A percentile compares a stretch with the other conserved stretches of the same genome.
Conservation (phyloP, 2,329 filamentous ascomycete species). For the Stenocarpella maydis region DNA sequence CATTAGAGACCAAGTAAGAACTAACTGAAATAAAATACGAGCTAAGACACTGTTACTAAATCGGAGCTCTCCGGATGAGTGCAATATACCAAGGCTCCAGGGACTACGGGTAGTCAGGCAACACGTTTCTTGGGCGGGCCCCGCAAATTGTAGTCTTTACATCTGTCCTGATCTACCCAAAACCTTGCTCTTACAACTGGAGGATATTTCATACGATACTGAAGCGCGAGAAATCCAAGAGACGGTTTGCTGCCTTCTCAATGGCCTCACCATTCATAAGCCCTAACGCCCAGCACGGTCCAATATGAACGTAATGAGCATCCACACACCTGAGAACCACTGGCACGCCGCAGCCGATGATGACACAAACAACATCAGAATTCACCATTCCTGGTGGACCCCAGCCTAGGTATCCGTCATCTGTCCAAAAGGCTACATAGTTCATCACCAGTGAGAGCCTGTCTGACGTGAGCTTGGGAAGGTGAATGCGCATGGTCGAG, state of each 20-base stretch:
- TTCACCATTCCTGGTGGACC: not conserved
- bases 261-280: constrained; percentile 3
- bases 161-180: not conserved
- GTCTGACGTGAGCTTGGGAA: not conserved
- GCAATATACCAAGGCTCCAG: too few relatives aligned
- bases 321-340: not conserved
- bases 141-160: not conserved
- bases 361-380: not conserved
- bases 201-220: not conserved
- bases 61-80: too few relatives aligned
- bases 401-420: constrained; percentile 8
- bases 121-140: not conserved
- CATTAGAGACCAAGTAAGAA: too few relatives aligned
- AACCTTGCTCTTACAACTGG: not conserved
- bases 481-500: not conserved
- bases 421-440: constrained; percentile 11
- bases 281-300: constrained; percentile 9
- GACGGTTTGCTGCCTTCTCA: not conserved
- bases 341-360: constrained; percentile 6
- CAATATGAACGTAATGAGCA: constrained; percentile 2
- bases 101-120: not conserved
- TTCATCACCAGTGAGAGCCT: constrained; percentile 4
- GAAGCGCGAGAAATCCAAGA: not conserved
- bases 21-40: too few relatives aligned
- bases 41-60: too few relatives aligned